These are phyloP conservation scores for Candida nonsorbophila DNA, from an alignment of 805 yeast genomes.

Conservation along the genomic window DNA sequence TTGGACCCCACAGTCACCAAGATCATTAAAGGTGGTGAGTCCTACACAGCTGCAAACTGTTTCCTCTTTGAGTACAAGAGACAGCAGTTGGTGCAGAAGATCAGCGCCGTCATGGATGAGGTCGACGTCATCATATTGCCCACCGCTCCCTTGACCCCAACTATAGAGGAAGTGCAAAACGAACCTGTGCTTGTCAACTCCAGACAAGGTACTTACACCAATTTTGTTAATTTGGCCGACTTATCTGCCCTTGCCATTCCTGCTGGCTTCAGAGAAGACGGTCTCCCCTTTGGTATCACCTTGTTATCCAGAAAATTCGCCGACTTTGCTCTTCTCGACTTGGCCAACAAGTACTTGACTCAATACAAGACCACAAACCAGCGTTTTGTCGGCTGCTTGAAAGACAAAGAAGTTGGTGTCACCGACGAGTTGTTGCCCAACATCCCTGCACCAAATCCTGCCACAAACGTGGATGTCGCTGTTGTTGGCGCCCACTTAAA, in stretches of 20 bases:
- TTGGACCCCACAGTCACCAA: slow-evolving; percentile 79
- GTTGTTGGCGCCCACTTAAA: slow-evolving; percentile 95
- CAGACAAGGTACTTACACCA: slow-evolving; percentile 96
- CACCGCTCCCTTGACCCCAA: slow-evolving; percentile 90
- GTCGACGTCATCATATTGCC: slow-evolving; percentile 84
- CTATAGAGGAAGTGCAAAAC: slow-evolving; percentile 60
- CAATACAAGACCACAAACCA: slow-evolving; percentile 35
- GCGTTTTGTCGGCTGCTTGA: slow-evolving; percentile 54
- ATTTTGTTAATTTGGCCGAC: slow-evolving; percentile 92
- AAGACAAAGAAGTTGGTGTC: slow-evolving; percentile 27
- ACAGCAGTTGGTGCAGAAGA: slow-evolving; percentile 67
- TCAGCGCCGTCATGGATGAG: slow-evolving; percentile 47
- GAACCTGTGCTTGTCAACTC: slow-evolving; percentile 87
- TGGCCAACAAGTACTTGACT: slow-evolving; percentile 69
- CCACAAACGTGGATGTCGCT: slow-evolving; percentile 60
- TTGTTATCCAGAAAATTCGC: slow-evolving; percentile 75
- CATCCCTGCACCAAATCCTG: slow-evolving; percentile 40
- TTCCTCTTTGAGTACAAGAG: slow-evolving; percentile 85
- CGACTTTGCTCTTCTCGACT: slow-evolving; percentile 82
- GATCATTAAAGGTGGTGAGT: slow-evolving; percentile 75
- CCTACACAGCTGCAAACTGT: slow-evolving; percentile 74
- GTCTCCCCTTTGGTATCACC: slow-evolving; percentile 88
- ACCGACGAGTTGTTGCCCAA: slow-evolving; percentile 41
- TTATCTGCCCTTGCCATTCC: slow-evolving; percentile 90
- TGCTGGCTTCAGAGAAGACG: slow-evolving; percentile 77